phyloP scores from a whole-genome alignment of 129 eudicot species.

The sunflower (Helianthus annuus) region HanXRQr2.0-SUNRISE NC_035439.2:30540109-30540608 shows the following conservation, averaged over 20 bases:
- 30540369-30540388: slow-evolving; percentile 21
- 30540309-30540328: slow-evolving; percentile 15
- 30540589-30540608: no score
- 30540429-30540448: neutral
- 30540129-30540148: slow-evolving; percentile 5
- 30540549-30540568: no score
- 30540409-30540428: slow-evolving; percentile 6
- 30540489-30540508: no score
- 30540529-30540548: no score
- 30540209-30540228: slow-evolving; percentile 7
- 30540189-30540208: slow-evolving; percentile 20
- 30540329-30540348: slow-evolving; percentile 14
- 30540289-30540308: slow-evolving; percentile 11
- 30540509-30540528: no score
- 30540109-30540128: neutral
- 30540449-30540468: neutral
- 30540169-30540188: slow-evolving; percentile 1
- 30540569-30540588: no score
- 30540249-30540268: slow-evolving; percentile 10
- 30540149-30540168: slow-evolving; percentile 14
- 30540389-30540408: slow-evolving; percentile 2
- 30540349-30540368: slow-evolving; percentile 16
- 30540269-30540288: slow-evolving; percentile 2
- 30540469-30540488: neutral
- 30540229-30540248: slow-evolving; percentile 25